A percentile compares a stretch with the other conserved stretches of the same genome.
These are phyloP conservation scores for Amniculicola lignicola DNA, from an alignment of 495 filamentous ascomycete species.

Conservation along the genomic window DNA sequence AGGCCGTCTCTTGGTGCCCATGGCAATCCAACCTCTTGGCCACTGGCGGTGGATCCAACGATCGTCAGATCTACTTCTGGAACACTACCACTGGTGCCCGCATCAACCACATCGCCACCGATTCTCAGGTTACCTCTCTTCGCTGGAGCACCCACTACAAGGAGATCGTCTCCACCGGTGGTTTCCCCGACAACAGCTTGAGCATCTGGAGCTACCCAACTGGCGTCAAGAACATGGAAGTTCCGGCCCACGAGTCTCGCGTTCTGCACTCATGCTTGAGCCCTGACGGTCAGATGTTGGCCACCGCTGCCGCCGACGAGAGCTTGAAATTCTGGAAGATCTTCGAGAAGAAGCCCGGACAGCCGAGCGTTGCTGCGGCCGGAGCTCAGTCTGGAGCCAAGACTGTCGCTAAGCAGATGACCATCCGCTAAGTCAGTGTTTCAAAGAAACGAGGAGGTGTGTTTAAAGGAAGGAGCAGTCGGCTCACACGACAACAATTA, in stretches of 20 bases:
- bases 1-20: constrained; percentile 97
- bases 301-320: constrained; percentile 93
- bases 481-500: constrained; percentile 12
- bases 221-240: constrained; percentile 93
- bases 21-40: constrained; percentile 97
- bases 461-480: constrained; percentile 11
- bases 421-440: constrained; percentile 69
- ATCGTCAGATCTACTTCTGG: constrained; percentile 99
- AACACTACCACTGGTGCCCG: constrained; percentile 95
- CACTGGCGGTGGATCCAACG: constrained; percentile 93
- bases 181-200: constrained; percentile 97
- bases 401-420: constrained; percentile 91
- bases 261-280: constrained; percentile 93
- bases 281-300: constrained; percentile 95
- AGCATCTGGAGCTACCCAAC: constrained; percentile 99
- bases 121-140: constrained; percentile 91
- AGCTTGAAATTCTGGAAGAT: constrained; percentile 99
- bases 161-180: constrained; percentile 94
- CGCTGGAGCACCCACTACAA: constrained; percentile 95
- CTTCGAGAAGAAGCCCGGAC: constrained; percentile 93
- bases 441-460: not conserved
- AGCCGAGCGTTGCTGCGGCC: constrained; percentile 53
- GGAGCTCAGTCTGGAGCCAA: constrained; percentile 59
- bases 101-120: constrained; percentile 98
- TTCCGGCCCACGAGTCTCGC: constrained; percentile 96